Evolutionary conservation across 768 basidiomycete genomes (phyloP).

Genomic region (Strobilomyces dryophilus): DNA sequence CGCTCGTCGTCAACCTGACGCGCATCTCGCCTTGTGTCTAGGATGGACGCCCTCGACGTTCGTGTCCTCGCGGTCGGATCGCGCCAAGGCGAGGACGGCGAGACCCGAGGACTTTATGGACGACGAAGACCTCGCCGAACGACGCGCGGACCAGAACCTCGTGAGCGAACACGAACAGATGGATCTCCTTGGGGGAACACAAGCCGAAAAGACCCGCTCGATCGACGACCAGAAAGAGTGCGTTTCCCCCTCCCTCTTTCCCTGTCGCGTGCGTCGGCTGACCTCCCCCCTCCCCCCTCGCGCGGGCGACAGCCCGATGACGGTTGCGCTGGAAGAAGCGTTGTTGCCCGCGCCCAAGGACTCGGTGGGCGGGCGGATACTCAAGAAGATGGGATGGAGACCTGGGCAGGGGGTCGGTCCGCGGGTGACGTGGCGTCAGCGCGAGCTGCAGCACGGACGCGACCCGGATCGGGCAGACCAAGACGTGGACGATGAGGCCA

Average conservation of each 20-base stretch:
- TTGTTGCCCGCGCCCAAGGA: constrained; percentile 73
- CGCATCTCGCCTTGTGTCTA: constrained; percentile 27
- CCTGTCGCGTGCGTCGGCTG: neutral
- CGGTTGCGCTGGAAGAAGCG: constrained; percentile 56
- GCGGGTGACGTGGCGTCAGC: constrained; percentile 72
- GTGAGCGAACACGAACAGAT: constrained; percentile 73
- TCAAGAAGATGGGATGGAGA: constrained; percentile 96
- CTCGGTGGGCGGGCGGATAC: constrained; percentile 77
- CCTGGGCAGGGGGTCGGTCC: constrained; percentile 92
- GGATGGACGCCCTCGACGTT: constrained; percentile 96
- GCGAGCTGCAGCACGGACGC: constrained; percentile 65
- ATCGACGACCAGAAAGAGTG: constrained; percentile 40
- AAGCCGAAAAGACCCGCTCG: constrained; percentile 39
- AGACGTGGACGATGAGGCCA: constrained; percentile 75
- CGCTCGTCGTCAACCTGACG: neutral
- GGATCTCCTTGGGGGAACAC: constrained; percentile 29
- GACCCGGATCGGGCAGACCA: constrained; percentile 32
- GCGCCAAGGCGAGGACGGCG: constrained; percentile 54
- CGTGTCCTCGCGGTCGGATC: constrained; percentile 78
- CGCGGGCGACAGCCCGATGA: constrained; percentile 48
- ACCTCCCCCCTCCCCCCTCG: neutral
- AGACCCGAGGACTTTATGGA: constrained; percentile 97
- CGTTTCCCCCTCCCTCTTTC: neutral
- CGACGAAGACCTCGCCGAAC: constrained; percentile 89
- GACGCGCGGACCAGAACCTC: constrained; percentile 67